Conservation (phyloP, 73 alveolate species). For the Paramecium octaurelia region DNA sequence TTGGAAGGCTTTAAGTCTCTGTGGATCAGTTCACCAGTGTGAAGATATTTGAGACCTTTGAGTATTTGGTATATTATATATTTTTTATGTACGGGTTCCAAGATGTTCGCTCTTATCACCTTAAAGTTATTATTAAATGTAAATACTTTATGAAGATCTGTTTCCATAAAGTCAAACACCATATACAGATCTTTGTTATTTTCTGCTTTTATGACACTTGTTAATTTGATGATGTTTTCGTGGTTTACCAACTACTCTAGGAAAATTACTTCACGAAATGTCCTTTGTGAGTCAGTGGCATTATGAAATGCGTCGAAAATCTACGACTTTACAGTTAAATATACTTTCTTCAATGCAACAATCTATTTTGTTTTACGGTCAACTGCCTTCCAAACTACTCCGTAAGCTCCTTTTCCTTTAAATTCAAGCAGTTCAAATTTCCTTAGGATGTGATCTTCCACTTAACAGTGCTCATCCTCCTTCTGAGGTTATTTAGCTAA, state of each 20-base stretch:
- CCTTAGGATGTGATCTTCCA: constrained; percentile 75
- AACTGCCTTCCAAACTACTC: constrained; percentile 91
- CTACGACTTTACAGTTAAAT: background rate
- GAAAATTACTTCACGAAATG: constrained; percentile 87
- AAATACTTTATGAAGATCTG: constrained; percentile 78
- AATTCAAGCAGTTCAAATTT: constrained; percentile 77
- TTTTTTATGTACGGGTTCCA: constrained; percentile 84
- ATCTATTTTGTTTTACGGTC: constrained; percentile 78
- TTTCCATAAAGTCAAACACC: constrained; percentile 83
- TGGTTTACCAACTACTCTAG: constrained; percentile 80
- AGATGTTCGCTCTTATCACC: constrained; percentile 82
- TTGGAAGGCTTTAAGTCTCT: constrained; percentile 90
- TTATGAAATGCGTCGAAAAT: constrained; percentile 90
- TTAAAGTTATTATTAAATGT: constrained; percentile 58
- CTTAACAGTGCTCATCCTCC: constrained; percentile 64
- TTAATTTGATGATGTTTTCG: constrained; percentile 73
- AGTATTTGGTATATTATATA: constrained; percentile 82
- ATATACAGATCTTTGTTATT: constrained; percentile 72
- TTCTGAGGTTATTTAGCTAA: constrained; percentile 59
- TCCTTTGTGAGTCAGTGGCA: constrained; percentile 86
- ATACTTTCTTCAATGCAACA: constrained; percentile 69
- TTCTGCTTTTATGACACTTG: constrained; percentile 73
- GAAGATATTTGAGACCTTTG: constrained; percentile 81
- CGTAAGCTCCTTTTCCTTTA: constrained; percentile 92
- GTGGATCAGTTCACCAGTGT: constrained; percentile 71